Conservation (phyloP, 169 alveolate species). For the Plasmodium ovale region DNA sequence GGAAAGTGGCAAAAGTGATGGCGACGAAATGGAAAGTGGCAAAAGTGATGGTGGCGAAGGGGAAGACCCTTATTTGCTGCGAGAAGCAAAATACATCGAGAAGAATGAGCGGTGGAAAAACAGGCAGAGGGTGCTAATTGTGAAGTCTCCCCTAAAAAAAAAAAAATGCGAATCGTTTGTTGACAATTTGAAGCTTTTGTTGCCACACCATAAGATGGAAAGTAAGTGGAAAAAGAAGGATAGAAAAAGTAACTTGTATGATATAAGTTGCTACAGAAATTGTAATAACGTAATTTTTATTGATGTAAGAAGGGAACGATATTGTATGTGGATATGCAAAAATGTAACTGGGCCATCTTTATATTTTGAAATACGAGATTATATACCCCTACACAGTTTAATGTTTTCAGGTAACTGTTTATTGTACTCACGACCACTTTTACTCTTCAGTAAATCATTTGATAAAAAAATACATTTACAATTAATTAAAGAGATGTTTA, state of each 20-base stretch:
- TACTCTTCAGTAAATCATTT: slow-evolving; percentile 93
- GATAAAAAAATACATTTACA: slow-evolving; percentile 80
- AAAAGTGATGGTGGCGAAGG: slow-evolving; percentile 6
- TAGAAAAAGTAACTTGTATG: slow-evolving; percentile 86
- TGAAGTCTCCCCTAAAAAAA: slow-evolving; percentile 95
- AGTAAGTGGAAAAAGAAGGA: slow-evolving; percentile 91
- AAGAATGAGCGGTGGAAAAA: slow-evolving; percentile 93
- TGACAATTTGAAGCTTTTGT: slow-evolving; percentile 93
- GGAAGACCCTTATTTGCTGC: slow-evolving; percentile 89
- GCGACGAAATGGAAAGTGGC: background rate
- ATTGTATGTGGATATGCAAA: slow-evolving; percentile 94
- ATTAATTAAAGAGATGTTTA: slow-evolving; percentile 80
- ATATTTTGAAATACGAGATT: slow-evolving; percentile 91
- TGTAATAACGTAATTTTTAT: slow-evolving; percentile 94
- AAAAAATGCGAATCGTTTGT: slow-evolving; percentile 94
- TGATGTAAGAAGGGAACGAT: slow-evolving; percentile 93
- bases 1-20: background rate
- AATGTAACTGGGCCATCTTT: slow-evolving; percentile 97
- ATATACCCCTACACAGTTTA: slow-evolving; percentile 76
- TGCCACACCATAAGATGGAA: slow-evolving; percentile 96
- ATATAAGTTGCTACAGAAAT: slow-evolving; percentile 85
- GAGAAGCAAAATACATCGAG: slow-evolving; percentile 89
- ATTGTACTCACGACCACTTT: slow-evolving; percentile 94
- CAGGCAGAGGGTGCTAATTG: slow-evolving; percentile 95
- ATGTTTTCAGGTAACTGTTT: slow-evolving; percentile 95